Evolutionary conservation across 805 yeast genomes (phyloP).

Genomic region (Ogataea allantospora): DNA sequence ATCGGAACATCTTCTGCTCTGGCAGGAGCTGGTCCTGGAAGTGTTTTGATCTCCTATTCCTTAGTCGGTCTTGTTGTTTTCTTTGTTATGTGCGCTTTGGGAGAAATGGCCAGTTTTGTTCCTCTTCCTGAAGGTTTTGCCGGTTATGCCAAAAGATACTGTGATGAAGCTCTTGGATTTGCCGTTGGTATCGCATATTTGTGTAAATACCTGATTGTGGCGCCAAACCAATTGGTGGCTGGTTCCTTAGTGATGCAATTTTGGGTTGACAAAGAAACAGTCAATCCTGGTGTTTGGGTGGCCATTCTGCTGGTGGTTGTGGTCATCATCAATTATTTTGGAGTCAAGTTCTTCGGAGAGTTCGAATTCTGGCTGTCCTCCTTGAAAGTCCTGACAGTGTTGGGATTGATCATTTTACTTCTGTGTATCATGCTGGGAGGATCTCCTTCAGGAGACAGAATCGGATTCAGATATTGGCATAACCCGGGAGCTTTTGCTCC

Average conservation of each 20-base stretch:
- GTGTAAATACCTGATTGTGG: constrained; percentile 49
- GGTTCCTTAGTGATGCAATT: constrained; percentile 53
- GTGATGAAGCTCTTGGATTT: constrained; percentile 53
- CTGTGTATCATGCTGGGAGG: constrained; percentile 75
- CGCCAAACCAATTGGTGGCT: constrained; percentile 58
- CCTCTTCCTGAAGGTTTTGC: constrained; percentile 57
- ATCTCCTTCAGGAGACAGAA: constrained; percentile 68
- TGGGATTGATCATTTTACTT: constrained; percentile 64
- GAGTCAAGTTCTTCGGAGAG: constrained; percentile 50
- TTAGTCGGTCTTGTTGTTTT: constrained; percentile 71
- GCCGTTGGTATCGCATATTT: constrained; percentile 56
- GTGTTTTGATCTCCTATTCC: constrained; percentile 60
- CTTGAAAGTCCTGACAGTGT: constrained; percentile 61
- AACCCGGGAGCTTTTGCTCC: constrained; percentile 43
- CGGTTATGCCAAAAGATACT: constrained; percentile 52
- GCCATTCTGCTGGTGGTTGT: constrained; percentile 43
- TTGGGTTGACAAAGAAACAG: constrained; percentile 46
- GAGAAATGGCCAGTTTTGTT: constrained; percentile 55
- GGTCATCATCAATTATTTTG: constrained; percentile 41
- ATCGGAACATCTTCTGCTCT: constrained; percentile 76
- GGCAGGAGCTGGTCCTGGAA: constrained; percentile 67
- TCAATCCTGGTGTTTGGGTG: constrained; percentile 56
- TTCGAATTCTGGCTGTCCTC: constrained; percentile 57
- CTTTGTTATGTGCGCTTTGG: constrained; percentile 57
- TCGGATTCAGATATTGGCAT: constrained; percentile 45